Conservation (phyloP, 2,329 filamentous ascomycete genomes). For the Ophiostoma populinum region DNA sequence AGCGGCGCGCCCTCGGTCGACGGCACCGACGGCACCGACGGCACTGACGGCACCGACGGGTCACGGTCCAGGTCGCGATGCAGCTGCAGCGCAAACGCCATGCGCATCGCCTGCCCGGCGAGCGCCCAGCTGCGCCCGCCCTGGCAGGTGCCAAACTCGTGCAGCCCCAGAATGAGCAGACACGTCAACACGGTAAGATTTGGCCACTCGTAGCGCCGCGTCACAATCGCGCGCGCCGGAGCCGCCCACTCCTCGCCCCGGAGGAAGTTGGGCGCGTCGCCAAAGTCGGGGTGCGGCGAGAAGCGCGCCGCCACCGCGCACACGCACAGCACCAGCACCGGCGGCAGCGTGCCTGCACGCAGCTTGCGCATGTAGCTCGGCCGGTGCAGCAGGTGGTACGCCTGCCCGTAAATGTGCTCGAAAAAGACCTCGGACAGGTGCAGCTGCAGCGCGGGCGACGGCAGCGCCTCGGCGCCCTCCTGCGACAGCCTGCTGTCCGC, state of each 20-base stretch:
- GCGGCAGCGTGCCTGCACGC: slow-evolving; percentile 55
- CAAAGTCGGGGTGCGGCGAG: slow-evolving; percentile 70
- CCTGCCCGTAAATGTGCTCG: slow-evolving; percentile 87
- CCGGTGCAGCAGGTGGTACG: slow-evolving; percentile 87
- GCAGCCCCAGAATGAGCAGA: slow-evolving; percentile 70
- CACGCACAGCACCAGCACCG: slow-evolving; percentile 81
- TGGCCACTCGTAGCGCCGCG: slow-evolving; percentile 78
- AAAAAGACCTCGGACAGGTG: slow-evolving; percentile 92
- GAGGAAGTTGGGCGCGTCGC: slow-evolving; percentile 52
- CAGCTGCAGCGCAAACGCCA: slow-evolving; percentile 90
- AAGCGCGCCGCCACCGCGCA: slow-evolving; percentile 93
- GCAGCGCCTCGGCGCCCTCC: slow-evolving; percentile 70
- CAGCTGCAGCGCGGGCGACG: slow-evolving; percentile 74
- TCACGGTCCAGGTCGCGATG: slow-evolving; percentile 84
- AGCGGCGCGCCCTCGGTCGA: slow-evolving; percentile 46
- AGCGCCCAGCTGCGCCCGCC: slow-evolving; percentile 92
- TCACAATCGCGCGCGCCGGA: slow-evolving; percentile 71
- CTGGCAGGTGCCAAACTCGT: slow-evolving; percentile 95
- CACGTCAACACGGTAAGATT: slow-evolving; percentile 94
- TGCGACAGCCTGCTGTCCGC: slow-evolving; percentile 63
- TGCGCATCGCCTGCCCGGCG: slow-evolving; percentile 83
- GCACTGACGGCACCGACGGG: too few species aligned
- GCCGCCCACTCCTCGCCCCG: slow-evolving; percentile 84
- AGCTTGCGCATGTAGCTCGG: slow-evolving; percentile 90
- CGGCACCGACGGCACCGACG: slow-evolving; percentile 41